Percentiles rank a stretch among this genome's conserved stretches.
phyloP scores from a whole-genome alignment of 352 stramenopile species.

The Globisporangium apiculatum region DNA sequence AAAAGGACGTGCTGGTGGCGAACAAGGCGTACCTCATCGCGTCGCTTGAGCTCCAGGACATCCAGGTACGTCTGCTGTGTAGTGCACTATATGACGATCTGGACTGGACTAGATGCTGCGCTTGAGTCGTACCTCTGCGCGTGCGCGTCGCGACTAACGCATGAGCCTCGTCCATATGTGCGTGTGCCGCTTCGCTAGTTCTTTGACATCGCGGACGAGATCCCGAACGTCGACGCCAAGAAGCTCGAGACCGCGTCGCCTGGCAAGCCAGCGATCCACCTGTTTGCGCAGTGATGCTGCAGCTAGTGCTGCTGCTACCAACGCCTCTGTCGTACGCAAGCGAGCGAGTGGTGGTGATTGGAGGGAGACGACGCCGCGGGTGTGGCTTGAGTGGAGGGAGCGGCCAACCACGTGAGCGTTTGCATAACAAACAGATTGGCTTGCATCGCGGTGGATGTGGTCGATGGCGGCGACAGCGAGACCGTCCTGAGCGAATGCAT shows the following conservation, averaged over 20 bases:
- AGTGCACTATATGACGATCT: not conserved
- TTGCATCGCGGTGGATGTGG: too few relatives aligned
- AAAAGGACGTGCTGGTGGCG: conserved; percentile 88
- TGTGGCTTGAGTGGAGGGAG: too few relatives aligned
- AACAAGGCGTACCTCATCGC: conserved; percentile 89
- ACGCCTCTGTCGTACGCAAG: not conserved
- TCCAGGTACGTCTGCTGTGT: conserved; percentile 31
- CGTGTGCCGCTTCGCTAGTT: conserved; percentile 29
- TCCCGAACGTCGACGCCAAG: conserved; percentile 69
- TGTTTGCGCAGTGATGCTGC: conserved; percentile 43
- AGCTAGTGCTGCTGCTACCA: not conserved
- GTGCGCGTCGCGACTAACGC: too few relatives aligned
- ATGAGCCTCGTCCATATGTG: not conserved
- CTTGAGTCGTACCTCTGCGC: too few relatives aligned
- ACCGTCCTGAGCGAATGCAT: too few relatives aligned
- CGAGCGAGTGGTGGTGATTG: not conserved
- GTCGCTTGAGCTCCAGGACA: conserved; percentile 86
- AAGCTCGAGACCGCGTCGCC: conserved; percentile 79
- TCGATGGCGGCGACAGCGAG: too few relatives aligned
- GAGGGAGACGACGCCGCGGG: too few relatives aligned
- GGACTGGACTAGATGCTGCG: too few relatives aligned
- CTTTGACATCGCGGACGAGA: conserved; percentile 68
- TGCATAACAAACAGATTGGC: too few relatives aligned
- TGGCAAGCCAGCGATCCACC: conserved; percentile 74
- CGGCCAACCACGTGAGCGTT: too few relatives aligned